These are phyloP conservation scores for Chlamydomonas asymmetrica DNA, from an alignment of 139 green algal genomes.

Conservation along the genomic window DNA sequence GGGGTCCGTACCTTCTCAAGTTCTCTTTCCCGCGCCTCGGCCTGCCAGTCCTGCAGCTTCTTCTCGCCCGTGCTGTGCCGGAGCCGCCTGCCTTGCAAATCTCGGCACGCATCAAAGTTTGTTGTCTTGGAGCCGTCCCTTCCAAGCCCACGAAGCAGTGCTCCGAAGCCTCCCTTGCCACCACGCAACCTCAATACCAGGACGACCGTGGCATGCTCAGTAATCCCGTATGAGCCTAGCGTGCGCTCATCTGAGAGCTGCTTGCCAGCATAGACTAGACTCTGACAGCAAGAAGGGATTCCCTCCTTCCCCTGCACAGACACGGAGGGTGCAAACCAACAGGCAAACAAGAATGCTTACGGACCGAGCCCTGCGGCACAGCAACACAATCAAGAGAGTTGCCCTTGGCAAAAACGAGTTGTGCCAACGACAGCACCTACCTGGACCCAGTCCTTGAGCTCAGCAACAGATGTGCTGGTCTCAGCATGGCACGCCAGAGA, in stretches of 20 bases:
- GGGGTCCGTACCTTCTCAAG: constrained; percentile 84
- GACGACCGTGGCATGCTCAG: constrained; percentile 38
- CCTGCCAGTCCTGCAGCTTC: constrained; percentile 86
- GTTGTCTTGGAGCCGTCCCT: constrained; percentile 78
- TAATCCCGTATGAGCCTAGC: constrained; percentile 23
- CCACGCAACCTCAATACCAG: constrained; percentile 62
- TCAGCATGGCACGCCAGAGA: constrained; percentile 32
- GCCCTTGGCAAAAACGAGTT: not conserved
- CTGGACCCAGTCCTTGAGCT: constrained; percentile 55
- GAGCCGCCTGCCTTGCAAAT: constrained; percentile 86
- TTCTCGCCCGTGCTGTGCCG: constrained; percentile 71
- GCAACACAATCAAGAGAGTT: not conserved
- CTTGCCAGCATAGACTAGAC: constrained; percentile 13
- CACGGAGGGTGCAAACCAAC: not conserved
- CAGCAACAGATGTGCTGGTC: constrained; percentile 22
- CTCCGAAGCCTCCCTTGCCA: constrained; percentile 94
- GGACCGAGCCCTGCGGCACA: not conserved
- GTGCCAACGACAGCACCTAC: constrained; percentile 12
- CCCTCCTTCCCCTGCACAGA: not conserved
- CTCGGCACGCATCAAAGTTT: constrained; percentile 92
- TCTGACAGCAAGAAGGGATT: not conserved
- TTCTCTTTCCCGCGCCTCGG: constrained; percentile 70
- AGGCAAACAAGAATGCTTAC: not conserved
- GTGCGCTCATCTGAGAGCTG: constrained; percentile 33
- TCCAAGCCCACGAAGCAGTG: constrained; percentile 87